Conservation (phyloP, 768 basidiomycete species). For the Xerocomellus intermedius region DNA sequence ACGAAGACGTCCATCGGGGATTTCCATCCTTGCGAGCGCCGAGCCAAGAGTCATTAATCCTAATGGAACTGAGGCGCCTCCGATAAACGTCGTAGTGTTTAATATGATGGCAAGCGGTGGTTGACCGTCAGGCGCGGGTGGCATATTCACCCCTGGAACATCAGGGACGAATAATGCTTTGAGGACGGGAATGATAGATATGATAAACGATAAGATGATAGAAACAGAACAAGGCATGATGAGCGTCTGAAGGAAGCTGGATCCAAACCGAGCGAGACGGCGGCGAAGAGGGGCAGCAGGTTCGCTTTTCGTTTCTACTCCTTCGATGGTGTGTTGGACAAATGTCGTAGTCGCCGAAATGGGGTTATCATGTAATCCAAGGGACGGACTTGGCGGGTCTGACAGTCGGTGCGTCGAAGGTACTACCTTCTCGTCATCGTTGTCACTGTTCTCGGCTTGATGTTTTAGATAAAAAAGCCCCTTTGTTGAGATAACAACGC, state of each 20-base stretch:
- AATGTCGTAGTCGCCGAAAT: conserved; percentile 3
- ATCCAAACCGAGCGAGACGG: conserved; percentile 8
- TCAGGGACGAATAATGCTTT: conserved; percentile 57
- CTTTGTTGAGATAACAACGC: conserved; percentile 2
- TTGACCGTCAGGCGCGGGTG: conserved; percentile 59
- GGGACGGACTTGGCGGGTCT: background rate
- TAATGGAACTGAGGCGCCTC: conserved; percentile 61
- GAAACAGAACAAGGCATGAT: conserved; percentile 50
- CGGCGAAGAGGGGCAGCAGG: background rate
- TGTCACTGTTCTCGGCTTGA: background rate
- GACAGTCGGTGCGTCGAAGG: background rate
- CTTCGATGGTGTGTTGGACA: background rate
- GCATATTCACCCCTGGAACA: conserved; percentile 43
- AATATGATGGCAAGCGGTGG: conserved; percentile 64
- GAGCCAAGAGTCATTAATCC: conserved; percentile 63
- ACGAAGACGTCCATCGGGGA: conserved; percentile 48
- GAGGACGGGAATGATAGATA: conserved; percentile 54
- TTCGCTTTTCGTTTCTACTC: background rate
- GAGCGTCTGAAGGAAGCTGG: conserved; percentile 36
- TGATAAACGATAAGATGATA: conserved; percentile 53
- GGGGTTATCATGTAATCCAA: background rate
- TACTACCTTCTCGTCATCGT: conserved; percentile 11
- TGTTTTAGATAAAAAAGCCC: background rate
- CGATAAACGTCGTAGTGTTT: conserved; percentile 57
- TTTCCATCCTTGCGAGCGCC: conserved; percentile 54